Evolutionary conservation across 306 rosid genomes (phyloP).

Genomic region (Medicago arabica): DNA sequence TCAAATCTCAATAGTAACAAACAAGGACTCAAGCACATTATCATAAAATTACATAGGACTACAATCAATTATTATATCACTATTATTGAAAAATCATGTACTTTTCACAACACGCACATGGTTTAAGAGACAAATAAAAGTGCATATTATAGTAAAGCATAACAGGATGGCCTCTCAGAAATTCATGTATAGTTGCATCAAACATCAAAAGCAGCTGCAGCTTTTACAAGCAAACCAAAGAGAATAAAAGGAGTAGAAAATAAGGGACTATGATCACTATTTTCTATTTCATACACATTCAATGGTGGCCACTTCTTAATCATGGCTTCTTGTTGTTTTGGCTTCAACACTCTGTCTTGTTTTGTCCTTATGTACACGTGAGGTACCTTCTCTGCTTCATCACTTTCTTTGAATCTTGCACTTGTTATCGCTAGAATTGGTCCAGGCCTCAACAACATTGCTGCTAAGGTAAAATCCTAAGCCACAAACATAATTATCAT

Average conservation of each 20-base stretch:
- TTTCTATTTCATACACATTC: slow-evolving; percentile 65
- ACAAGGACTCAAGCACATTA: no score
- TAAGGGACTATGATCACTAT: slow-evolving; percentile 81
- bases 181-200: slow-evolving; percentile 43
- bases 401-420: slow-evolving; percentile 52
- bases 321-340: slow-evolving; percentile 83
- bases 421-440: no score
- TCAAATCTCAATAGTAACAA: no score
- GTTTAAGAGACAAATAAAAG: no score
- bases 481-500: no score
- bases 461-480: slow-evolving; percentile 83
- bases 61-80: no score
- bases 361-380: slow-evolving; percentile 69
- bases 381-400: slow-evolving; percentile 57
- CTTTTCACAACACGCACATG: no score
- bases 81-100: no score
- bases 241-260: slow-evolving; percentile 86
- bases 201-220: slow-evolving; percentile 57
- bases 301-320: slow-evolving; percentile 78
- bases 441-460: no score
- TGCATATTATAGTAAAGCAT: no score
- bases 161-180: no score
- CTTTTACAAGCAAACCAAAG: slow-evolving; percentile 75
- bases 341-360: slow-evolving; percentile 72
- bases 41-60: no score